phyloP scores from a whole-genome alignment of 2,329 filamentous ascomycete species.

The Diaporthe caulivora region DNA sequence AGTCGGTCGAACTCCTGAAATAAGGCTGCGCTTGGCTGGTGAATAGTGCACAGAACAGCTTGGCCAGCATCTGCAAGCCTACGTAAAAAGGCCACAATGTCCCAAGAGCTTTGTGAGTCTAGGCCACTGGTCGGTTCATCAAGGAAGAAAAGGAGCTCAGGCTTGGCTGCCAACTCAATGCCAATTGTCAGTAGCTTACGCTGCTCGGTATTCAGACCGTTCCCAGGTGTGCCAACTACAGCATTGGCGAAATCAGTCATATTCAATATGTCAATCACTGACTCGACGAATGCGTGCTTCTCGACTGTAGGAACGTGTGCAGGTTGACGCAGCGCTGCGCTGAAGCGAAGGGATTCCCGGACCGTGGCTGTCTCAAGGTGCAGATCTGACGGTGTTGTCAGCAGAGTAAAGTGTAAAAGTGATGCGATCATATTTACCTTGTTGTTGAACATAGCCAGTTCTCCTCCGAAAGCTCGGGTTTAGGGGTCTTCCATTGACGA shows the following conservation, averaged over 20 bases:
- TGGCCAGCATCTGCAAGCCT: slow-evolving; percentile 70
- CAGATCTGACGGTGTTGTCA: no score
- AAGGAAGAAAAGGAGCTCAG: slow-evolving; percentile 70
- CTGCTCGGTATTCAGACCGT: slow-evolving; percentile 72
- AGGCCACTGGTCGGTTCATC: slow-evolving; percentile 73
- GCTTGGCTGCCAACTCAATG: slow-evolving; percentile 68
- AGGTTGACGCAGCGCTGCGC: slow-evolving; percentile 70
- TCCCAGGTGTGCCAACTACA: slow-evolving; percentile 72
- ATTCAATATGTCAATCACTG: slow-evolving; percentile 74
- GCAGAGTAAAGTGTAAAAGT: not conserved
- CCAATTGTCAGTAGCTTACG: slow-evolving; percentile 73
- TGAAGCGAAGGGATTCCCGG: slow-evolving; percentile 66
- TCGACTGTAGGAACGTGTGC: slow-evolving; percentile 64
- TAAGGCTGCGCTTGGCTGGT: slow-evolving; percentile 66
- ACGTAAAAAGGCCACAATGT: slow-evolving; percentile 71
- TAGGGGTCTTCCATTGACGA: slow-evolving; percentile 70
- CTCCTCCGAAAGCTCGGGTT: slow-evolving; percentile 72
- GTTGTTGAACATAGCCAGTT: slow-evolving; percentile 76
- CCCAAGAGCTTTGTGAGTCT: slow-evolving; percentile 73
- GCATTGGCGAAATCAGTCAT: slow-evolving; percentile 77
- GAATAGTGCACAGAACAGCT: slow-evolving; percentile 67
- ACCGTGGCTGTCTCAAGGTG: slow-evolving; percentile 68
- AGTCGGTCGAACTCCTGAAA: slow-evolving; percentile 71
- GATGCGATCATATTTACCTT: slow-evolving; percentile 54
- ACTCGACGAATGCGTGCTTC: slow-evolving; percentile 72